Evolutionary conservation across 78 protist species (phyloP), one percentile per base, ranked within the genome.

Genomic region (Speleostelium caveatum): DNA sequence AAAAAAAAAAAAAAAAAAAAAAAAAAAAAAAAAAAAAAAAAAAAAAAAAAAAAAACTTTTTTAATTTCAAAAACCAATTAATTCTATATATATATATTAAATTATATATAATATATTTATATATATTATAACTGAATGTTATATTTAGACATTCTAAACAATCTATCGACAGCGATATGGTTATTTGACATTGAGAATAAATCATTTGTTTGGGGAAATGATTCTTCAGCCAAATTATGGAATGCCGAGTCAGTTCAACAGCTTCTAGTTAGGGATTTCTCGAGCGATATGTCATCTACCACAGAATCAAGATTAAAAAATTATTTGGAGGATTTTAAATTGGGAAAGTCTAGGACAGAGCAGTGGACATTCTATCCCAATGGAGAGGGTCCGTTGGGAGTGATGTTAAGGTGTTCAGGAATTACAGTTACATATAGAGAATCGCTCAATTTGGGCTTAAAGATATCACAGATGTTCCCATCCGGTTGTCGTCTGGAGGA

Each of bases 161-260:
- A 41, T 22, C 38, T 76, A 45, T 22, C 39, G 22, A 65, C 58
- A 32, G 60, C 74, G 22, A 33, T 76, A 21, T 76, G 86, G 86
- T 30, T 76, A 45, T 76, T 76, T 53, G 86, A 76, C 63, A 76
- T 76, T 30, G 30, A 45, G 17, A 76, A 76, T 42, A 76, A 53
- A 49, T 14, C 28, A 60, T 62, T 76, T 33, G 71, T 76, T 42
- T 76, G 86, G 86, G 74, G 86, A 21, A 76, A 76, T 49, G 36
- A 39, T 26, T 24, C 69, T 32, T 28, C 73, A 28, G 69, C 68
- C 7, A 36, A 76, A 49, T 62, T 45, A n/a, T 61, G 71, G 69
- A 63, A 49, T 49, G 58, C 69, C 2, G 73, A 60, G 22, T 76
- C 86, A 21, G 36, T 76, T 24, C 39, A 66, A 0, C 2, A 30